Percentiles rank a stretch among this genome's conserved stretches.
Conservation (phyloP, 2,329 filamentous ascomycete genomes). For the Arthrobotrys conoides region DNA sequence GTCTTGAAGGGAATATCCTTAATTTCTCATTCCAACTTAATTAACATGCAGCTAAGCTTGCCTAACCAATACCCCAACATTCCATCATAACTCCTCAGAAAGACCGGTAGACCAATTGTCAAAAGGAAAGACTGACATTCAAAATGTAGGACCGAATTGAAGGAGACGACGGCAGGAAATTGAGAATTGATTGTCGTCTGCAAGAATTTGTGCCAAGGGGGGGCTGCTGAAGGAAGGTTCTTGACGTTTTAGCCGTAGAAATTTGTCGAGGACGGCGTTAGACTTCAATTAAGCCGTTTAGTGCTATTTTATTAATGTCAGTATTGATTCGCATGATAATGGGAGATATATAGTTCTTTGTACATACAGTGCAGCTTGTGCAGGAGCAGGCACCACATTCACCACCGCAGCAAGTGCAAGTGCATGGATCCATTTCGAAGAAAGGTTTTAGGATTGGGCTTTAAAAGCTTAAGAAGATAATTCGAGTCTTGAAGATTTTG, state of each 20-base stretch:
- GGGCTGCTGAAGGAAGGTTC: background rate
- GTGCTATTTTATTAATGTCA: conserved; percentile 11
- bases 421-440: conserved; percentile 42
- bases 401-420: conserved; percentile 32
- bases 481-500: conserved; percentile 4
- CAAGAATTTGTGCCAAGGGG: background rate
- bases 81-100: background rate
- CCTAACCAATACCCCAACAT: conserved; percentile 1
- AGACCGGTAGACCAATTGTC: background rate
- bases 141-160: background rate
- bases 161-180: background rate
- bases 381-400: conserved; percentile 30
- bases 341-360: background rate
- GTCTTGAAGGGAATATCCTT: background rate
- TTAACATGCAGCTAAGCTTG: background rate
- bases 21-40: background rate
- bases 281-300: conserved; percentile 8
- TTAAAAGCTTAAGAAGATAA: conserved; percentile 8
- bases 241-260: background rate
- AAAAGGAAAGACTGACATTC: background rate
- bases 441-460: conserved; percentile 16
- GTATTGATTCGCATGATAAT: background rate
- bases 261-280: background rate
- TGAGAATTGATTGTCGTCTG: background rate
- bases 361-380: conserved; percentile 22